Conservation (phyloP, 2,329 filamentous ascomycete genomes). For the Emmonsiellopsis sp. region DNA sequence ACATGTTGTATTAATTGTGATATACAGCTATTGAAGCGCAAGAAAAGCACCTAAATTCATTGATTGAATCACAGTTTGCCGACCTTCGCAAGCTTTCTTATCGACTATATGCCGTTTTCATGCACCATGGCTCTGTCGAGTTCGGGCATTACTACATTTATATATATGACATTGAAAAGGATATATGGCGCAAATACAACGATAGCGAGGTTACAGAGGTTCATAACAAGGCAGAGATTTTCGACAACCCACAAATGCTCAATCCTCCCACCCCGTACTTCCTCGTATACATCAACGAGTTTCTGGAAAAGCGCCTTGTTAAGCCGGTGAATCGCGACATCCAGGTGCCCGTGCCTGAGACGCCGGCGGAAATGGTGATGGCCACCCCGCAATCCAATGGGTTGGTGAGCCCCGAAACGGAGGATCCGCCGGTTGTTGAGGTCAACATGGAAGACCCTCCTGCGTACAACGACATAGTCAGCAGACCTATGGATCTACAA, state of each 20-base stretch:
- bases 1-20: not conserved
- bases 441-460: conserved; percentile 1
- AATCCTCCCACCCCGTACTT: conserved; percentile 70
- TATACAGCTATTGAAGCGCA: conserved; percentile 27
- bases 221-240: conserved; percentile 56
- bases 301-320: conserved; percentile 51
- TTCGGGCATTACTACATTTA: conserved; percentile 96
- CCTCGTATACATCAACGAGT: conserved; percentile 70
- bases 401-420: not conserved
- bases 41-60: conserved; percentile 38
- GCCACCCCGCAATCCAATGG: not conserved
- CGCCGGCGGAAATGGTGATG: not conserved
- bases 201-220: conserved; percentile 70
- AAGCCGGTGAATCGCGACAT: conserved; percentile 48
- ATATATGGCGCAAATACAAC: conserved; percentile 90
- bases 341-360: not conserved
- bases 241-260: conserved; percentile 52
- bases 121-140: conserved; percentile 61
- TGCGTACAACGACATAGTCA: conserved; percentile 2
- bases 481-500: not conserved
- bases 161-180: conserved; percentile 76
- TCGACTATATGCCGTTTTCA: conserved; percentile 82
- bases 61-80: conserved; percentile 52
- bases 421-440: not conserved
- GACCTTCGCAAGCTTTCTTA: conserved; percentile 62